Percentiles rank a stretch among this genome's conserved stretches.
These are phyloP conservation scores for Xylariaceae sp. DNA, from an alignment of 2,329 filamentous ascomycete genomes.

Conservation along the genomic window DNA sequence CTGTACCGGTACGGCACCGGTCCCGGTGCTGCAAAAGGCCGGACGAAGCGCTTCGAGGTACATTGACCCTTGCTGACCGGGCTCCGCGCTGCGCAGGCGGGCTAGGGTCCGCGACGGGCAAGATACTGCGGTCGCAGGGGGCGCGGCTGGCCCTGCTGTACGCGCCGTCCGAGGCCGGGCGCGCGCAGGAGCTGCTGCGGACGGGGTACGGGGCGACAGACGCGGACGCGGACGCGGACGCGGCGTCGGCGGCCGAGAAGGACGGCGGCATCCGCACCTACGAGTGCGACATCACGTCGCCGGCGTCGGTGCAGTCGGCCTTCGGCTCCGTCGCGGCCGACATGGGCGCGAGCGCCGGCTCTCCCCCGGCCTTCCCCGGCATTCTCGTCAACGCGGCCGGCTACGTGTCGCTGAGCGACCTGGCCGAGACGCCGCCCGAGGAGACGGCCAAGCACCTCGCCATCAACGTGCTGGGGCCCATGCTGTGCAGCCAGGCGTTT, in stretches of 20 bases:
- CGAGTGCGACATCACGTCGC: constrained; percentile 27
- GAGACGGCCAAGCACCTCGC: constrained; percentile 35
- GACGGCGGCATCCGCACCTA: constrained; percentile 20
- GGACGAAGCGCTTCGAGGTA: no score
- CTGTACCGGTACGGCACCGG: not conserved
- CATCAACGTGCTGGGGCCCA: constrained; percentile 36
- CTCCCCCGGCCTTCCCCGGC: constrained; percentile 9
- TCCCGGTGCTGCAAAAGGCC: not conserved
- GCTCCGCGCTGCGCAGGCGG: no score
- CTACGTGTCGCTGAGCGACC: constrained; percentile 36
- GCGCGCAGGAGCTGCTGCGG: constrained; percentile 28
- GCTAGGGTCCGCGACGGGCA: constrained; percentile 34
- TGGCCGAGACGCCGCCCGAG: constrained; percentile 33
- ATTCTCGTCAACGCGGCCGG: constrained; percentile 28
- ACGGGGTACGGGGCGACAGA: constrained; percentile 22
- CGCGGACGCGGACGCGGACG: constrained; percentile 1
- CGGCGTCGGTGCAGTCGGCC: constrained; percentile 18
- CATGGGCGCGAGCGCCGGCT: not conserved
- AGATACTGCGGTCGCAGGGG: constrained; percentile 31
- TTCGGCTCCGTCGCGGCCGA: constrained; percentile 13
- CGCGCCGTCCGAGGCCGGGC: constrained; percentile 35
- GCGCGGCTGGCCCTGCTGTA: constrained; percentile 37
- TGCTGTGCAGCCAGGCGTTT: constrained; percentile 37
- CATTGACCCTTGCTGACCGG: no score
- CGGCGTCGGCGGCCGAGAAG: constrained; percentile 4